A percentile compares a stretch with the other conserved stretches of the same genome.
phyloP scores from a whole-genome alignment of 2,329 filamentous ascomycete genomes.

The Dactylellina drechsleri region DNA sequence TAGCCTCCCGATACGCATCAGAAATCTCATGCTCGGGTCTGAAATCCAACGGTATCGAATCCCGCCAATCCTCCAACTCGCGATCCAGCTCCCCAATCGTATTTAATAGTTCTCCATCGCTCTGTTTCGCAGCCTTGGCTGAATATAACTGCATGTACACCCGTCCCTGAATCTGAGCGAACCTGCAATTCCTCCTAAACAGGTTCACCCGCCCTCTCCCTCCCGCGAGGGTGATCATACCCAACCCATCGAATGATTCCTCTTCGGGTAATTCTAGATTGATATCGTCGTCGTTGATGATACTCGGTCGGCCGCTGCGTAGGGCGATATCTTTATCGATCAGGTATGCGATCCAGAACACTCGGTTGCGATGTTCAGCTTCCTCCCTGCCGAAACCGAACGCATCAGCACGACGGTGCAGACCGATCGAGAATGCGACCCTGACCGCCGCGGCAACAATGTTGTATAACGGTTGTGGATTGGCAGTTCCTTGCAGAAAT shows the following conservation, averaged over 20 bases:
- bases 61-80: constrained; percentile 94
- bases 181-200: constrained; percentile 90
- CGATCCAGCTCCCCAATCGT: constrained; percentile 94
- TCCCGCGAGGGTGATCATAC: constrained; percentile 89
- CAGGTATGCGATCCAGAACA: constrained; percentile 81
- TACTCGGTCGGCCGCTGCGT: constrained; percentile 75
- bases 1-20: constrained; percentile 70
- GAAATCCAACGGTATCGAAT: constrained; percentile 92
- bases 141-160: constrained; percentile 95
- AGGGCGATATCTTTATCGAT: constrained; percentile 79
- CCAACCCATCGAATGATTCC: constrained; percentile 89
- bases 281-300: constrained; percentile 84
- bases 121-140: constrained; percentile 88
- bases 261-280: constrained; percentile 95
- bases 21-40: constrained; percentile 92
- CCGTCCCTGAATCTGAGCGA: constrained; percentile 89
- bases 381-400: constrained; percentile 95
- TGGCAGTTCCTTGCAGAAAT: constrained; percentile 95
- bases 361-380: constrained; percentile 85
- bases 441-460: constrained; percentile 90
- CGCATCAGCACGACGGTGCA: constrained; percentile 90
- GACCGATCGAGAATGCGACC: constrained; percentile 89
- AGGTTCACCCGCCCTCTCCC: constrained; percentile 94
- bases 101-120: constrained; percentile 90
- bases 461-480: constrained; percentile 92